These are phyloP conservation scores for Aquilaria agallochum DNA, from an alignment of 441 rosid genomes.

Conservation along the genomic window DNA sequence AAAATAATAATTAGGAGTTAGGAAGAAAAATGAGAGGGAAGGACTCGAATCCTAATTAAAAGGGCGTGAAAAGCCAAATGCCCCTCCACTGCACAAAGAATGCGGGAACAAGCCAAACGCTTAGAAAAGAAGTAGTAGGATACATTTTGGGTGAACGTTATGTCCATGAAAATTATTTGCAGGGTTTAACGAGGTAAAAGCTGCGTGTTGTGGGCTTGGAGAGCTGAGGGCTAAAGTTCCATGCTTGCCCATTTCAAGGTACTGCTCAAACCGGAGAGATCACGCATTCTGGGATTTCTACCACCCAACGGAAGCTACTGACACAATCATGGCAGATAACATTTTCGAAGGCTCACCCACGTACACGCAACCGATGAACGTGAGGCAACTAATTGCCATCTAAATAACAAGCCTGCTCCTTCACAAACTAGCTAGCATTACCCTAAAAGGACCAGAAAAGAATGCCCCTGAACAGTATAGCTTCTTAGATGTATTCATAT, in stretches of 20 bases:
- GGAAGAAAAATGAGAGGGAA: too few species aligned
- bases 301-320: constrained; percentile 54
- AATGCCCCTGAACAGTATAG: too few species aligned
- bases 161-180: constrained; percentile 1
- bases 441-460: too few species aligned
- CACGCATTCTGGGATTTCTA: constrained; percentile 73
- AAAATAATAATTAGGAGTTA: too few species aligned
- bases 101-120: too few species aligned
- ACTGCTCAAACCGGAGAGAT: constrained; percentile 60
- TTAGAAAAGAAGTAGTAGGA: too few species aligned
- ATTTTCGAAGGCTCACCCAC: constrained; percentile 31
- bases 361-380: constrained; percentile 30
- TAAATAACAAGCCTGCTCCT: not conserved
- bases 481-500: too few species aligned
- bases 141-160: too few species aligned
- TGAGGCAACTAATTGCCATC: constrained; percentile 31
- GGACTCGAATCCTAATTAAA: too few species aligned
- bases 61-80: too few species aligned
- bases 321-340: constrained; percentile 29
- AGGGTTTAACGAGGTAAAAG: constrained; percentile 58
- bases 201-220: constrained; percentile 88
- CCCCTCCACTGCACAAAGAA: too few species aligned
- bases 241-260: constrained; percentile 50
- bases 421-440: too few species aligned
- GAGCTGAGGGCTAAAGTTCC: constrained; percentile 47